These are phyloP conservation scores for Boletus rubroflammeus DNA, from an alignment of 768 basidiomycete genomes.

Conservation along the genomic window DNA sequence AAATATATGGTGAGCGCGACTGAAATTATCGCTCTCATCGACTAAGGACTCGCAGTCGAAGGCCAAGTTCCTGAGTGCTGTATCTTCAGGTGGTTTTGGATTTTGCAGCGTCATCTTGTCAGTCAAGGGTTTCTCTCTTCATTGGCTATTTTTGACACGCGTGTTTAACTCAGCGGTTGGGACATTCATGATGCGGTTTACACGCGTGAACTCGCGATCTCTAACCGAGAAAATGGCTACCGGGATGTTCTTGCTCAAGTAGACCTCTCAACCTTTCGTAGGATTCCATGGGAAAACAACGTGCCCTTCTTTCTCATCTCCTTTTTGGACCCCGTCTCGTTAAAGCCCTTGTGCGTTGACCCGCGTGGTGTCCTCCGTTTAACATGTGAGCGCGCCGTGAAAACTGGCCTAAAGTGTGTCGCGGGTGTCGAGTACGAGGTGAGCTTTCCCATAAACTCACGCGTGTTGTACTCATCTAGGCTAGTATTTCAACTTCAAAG, in stretches of 20 bases:
- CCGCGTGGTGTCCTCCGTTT: slow-evolving; percentile 78
- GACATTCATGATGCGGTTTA: slow-evolving; percentile 90
- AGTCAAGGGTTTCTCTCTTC: slow-evolving; percentile 25
- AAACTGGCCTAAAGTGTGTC: slow-evolving; percentile 56
- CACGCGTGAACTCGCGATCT: slow-evolving; percentile 80
- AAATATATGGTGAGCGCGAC: slow-evolving; percentile 72
- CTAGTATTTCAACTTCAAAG: slow-evolving; percentile 90
- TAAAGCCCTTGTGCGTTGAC: slow-evolving; percentile 72
- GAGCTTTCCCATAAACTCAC: slow-evolving; percentile 6
- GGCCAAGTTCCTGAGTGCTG: slow-evolving; percentile 84
- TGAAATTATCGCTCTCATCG: background rate
- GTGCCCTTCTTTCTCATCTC: slow-evolving; percentile 92
- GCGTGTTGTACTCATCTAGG: slow-evolving; percentile 2
- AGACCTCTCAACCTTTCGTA: slow-evolving; percentile 82
- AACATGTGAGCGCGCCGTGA: slow-evolving; percentile 48
- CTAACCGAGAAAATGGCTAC: slow-evolving; percentile 91
- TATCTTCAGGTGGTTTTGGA: slow-evolving; percentile 78
- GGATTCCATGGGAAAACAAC: slow-evolving; percentile 88
- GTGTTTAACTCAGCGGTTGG: slow-evolving; percentile 60
- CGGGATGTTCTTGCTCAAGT: slow-evolving; percentile 83
- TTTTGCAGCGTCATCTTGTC: slow-evolving; percentile 94
- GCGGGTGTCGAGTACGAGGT: slow-evolving; percentile 97
- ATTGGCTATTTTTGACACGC: background rate
- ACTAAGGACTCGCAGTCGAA: slow-evolving; percentile 59
- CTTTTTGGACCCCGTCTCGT: slow-evolving; percentile 85